A percentile compares a stretch with the other conserved stretches of the same genome.
Conservation (phyloP, 2,329 filamentous ascomycete species). For the Myrmaecium sp. region DNA sequence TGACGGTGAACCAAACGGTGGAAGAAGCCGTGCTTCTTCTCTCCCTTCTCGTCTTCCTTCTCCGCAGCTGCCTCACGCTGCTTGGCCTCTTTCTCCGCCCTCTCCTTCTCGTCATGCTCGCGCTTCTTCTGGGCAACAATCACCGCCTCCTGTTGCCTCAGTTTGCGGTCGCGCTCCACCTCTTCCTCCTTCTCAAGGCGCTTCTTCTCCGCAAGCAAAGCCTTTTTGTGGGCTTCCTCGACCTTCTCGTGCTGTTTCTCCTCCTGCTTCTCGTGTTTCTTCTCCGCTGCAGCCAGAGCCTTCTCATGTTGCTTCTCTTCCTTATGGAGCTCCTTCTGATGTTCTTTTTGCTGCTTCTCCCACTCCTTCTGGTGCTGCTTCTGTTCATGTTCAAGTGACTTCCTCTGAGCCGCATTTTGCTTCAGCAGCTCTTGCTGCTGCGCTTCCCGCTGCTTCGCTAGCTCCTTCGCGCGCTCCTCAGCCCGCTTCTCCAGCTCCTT, state of each 20-base stretch:
- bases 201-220: constrained; percentile 11
- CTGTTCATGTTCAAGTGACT: too few species aligned
- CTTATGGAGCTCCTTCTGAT: constrained; percentile 7
- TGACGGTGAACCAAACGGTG: constrained; percentile 25
- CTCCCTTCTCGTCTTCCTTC: constrained; percentile 14
- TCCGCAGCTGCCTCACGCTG: constrained; percentile 8
- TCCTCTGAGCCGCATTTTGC: too few species aligned
- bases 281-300: too few species aligned
- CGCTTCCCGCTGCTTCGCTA: constrained; percentile 9
- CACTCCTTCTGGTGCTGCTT: constrained; percentile 6
- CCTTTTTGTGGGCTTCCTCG: too few species aligned
- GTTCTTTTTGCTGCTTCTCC: constrained; percentile 9
- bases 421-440: constrained; percentile 9
- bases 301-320: constrained; percentile 5
- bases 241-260: constrained; percentile 7
- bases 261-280: constrained; percentile 6
- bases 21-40: constrained; percentile 18
- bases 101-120: background rate
- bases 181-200: constrained; percentile 11
- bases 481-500: constrained; percentile 12
- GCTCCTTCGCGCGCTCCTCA: constrained; percentile 9
- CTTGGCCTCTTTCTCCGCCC: constrained; percentile 11
- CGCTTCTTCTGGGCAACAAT: too few species aligned
- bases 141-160: constrained; percentile 8
- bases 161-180: constrained; percentile 8